A percentile compares a stretch with the other conserved stretches of the same genome.
phyloP scores from a whole-genome alignment of 2,329 filamentous ascomycete genomes.

The Ophiostoma ips region DNA sequence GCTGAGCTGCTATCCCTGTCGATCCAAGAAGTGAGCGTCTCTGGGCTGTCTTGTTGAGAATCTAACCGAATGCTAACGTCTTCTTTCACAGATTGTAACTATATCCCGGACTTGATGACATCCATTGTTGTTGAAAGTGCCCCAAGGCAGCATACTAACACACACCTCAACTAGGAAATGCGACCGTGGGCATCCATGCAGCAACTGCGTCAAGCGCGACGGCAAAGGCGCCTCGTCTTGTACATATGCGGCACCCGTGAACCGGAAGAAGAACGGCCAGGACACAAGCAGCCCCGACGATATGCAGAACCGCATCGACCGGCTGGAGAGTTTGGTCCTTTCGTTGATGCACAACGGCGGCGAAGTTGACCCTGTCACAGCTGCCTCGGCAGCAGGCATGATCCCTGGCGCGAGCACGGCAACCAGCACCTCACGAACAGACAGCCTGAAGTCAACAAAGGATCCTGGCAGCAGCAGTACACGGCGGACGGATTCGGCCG shows the following conservation, averaged over 20 bases:
- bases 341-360: constrained; percentile 84
- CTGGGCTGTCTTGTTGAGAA: neutral
- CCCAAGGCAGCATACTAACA: neutral
- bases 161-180: constrained; percentile 52
- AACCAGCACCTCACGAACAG: constrained; percentile 23
- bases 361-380: constrained; percentile 27
- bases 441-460: constrained; percentile 28
- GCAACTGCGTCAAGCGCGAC: constrained; percentile 88
- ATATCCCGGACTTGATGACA: neutral
- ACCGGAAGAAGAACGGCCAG: constrained; percentile 60
- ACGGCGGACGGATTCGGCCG: neutral
- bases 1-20: constrained; percentile 79
- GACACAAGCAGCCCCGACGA: constrained; percentile 62
- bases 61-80: constrained; percentile 3
- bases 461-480: constrained; percentile 14
- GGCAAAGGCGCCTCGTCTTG: constrained; percentile 69
- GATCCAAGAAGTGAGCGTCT: constrained; percentile 64
- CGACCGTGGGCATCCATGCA: constrained; percentile 79
- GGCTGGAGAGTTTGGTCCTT: constrained; percentile 80
- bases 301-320: constrained; percentile 97
- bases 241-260: constrained; percentile 61
- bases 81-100: constrained; percentile 10
- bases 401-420: constrained; percentile 14
- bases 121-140: neutral
- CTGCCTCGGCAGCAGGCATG: constrained; percentile 16